Percentiles rank a stretch among this genome's conserved stretches.
Evolutionary conservation across 768 basidiomycete genomes (phyloP).

Genomic region (Polyporus arcularius): DNA sequence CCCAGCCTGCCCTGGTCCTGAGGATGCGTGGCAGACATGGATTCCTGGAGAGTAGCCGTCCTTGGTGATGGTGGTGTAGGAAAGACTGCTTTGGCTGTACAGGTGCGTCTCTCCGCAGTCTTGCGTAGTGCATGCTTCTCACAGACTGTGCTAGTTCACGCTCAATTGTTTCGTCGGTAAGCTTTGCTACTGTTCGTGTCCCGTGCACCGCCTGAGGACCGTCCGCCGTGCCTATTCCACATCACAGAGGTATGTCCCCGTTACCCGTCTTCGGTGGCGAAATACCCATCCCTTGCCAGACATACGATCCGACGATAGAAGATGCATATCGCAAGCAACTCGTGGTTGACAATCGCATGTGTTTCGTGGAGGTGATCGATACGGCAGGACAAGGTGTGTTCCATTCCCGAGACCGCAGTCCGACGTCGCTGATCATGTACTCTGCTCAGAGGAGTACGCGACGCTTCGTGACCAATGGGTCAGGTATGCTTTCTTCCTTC

Average conservation of each 20-base stretch:
- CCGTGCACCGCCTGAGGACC: slow-evolving; percentile 3
- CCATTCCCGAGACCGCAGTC: slow-evolving; percentile 5
- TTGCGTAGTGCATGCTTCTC: not conserved
- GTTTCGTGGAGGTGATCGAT: slow-evolving; percentile 95
- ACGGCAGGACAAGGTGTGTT: slow-evolving; percentile 93
- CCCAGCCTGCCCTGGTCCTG: not conserved
- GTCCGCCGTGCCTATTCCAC: slow-evolving; percentile 9
- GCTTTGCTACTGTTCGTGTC: slow-evolving; percentile 32
- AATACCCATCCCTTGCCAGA: slow-evolving; percentile 45
- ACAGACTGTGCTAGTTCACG: slow-evolving; percentile 66
- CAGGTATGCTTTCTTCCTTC: slow-evolving; percentile 57
- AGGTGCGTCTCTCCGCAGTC: slow-evolving; percentile 54
- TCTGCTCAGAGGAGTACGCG: slow-evolving; percentile 85
- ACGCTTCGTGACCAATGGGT: slow-evolving; percentile 98
- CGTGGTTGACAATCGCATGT: slow-evolving; percentile 93
- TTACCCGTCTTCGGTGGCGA: not conserved
- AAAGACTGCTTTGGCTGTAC: slow-evolving; percentile 94
- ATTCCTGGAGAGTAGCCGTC: slow-evolving; percentile 94
- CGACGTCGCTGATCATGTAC: slow-evolving; percentile 22
- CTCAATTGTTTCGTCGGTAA: slow-evolving; percentile 94
- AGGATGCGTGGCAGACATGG: slow-evolving; percentile 55
- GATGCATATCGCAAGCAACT: slow-evolving; percentile 96
- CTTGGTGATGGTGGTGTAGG: slow-evolving; percentile 97
- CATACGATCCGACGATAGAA: slow-evolving; percentile 98
- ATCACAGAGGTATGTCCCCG: slow-evolving; percentile 17